Conservation (phyloP, 1,284 basidiomycete species). For the Naganishia sp. region DNA sequence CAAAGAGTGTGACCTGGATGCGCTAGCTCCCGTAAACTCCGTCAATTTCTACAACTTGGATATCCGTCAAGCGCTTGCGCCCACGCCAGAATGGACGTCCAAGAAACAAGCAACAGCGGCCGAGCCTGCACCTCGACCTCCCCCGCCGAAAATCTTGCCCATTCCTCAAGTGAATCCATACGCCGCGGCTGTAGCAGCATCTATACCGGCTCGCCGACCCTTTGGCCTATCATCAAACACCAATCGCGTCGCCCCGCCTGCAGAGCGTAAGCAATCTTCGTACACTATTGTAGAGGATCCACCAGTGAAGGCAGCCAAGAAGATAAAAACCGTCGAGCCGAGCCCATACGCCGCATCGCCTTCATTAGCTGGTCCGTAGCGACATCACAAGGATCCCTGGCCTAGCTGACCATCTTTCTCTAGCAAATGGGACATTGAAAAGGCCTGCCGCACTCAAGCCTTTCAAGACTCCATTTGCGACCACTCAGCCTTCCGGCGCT, state of each 20-base stretch:
- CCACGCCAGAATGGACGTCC: background rate
- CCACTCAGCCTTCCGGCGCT: background rate
- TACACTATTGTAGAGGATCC: slow-evolving; percentile 16
- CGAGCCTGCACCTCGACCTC: background rate
- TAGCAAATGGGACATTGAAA: background rate
- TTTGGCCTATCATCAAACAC: slow-evolving; percentile 11
- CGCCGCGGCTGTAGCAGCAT: slow-evolving; percentile 4
- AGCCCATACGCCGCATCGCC: slow-evolving; percentile 23
- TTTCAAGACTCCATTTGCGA: slow-evolving; percentile 62
- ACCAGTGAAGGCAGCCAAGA: slow-evolving; percentile 18
- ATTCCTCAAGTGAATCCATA: slow-evolving; percentile 27
- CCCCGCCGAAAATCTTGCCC: slow-evolving; percentile 1
- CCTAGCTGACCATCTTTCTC: background rate
- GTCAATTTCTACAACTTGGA: slow-evolving; percentile 29
- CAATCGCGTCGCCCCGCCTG: background rate
- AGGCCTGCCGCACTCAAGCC: slow-evolving; percentile 51
- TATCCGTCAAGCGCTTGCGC: slow-evolving; percentile 15
- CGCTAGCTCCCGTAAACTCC: slow-evolving; percentile 31
- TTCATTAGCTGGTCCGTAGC: slow-evolving; percentile 7
- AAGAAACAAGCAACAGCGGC: background rate
- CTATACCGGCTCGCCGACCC: slow-evolving; percentile 4
- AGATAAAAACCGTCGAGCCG: slow-evolving; percentile 13
- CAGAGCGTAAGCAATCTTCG: slow-evolving; percentile 3
- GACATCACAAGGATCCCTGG: too few species aligned
- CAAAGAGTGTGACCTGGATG: slow-evolving; percentile 44